Conservation (phyloP, 352 stramenopile species). For the Phytophthora sp. region DNA sequence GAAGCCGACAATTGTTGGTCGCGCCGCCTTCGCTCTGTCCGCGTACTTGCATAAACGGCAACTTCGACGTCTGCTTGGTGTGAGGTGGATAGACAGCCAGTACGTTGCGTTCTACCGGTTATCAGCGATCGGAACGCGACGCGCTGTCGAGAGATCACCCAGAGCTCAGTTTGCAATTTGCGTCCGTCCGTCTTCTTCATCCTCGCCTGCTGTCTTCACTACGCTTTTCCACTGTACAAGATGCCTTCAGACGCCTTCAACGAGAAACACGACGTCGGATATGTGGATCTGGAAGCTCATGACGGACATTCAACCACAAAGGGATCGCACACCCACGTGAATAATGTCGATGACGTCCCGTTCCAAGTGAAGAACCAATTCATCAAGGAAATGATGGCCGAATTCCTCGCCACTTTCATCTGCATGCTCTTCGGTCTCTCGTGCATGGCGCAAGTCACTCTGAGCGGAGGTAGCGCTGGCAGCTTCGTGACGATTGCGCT, state of each 20-base stretch:
- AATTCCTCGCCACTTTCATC: conserved; percentile 63
- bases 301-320: too few species aligned
- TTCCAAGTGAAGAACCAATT: conserved; percentile 39
- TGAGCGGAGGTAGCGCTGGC: conserved; percentile 44
- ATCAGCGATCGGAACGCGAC: conserved; percentile 6
- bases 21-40: conserved; percentile 14
- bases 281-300: conserved; percentile 27
- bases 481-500: conserved; percentile 62
- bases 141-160: too few species aligned
- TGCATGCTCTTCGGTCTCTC: conserved; percentile 52
- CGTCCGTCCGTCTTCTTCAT: too few species aligned
- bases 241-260: conserved; percentile 13
- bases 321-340: conserved; percentile 12
- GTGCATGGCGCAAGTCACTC: conserved; percentile 49
- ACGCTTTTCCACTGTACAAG: too few species aligned
- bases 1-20: conserved; percentile 11
- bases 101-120: conserved; percentile 15
- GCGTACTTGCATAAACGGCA: conserved; percentile 1
- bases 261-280: conserved; percentile 23
- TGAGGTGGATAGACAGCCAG: conserved; percentile 4
- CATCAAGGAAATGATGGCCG: conserved; percentile 52
- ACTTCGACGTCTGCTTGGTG: conserved; percentile 14
- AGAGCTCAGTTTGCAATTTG: too few species aligned
- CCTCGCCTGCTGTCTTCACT: too few species aligned
- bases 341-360: conserved; percentile 10